phyloP scores from a whole-genome alignment of 306 rosid genomes.

The Vigna hirtella region DNA sequence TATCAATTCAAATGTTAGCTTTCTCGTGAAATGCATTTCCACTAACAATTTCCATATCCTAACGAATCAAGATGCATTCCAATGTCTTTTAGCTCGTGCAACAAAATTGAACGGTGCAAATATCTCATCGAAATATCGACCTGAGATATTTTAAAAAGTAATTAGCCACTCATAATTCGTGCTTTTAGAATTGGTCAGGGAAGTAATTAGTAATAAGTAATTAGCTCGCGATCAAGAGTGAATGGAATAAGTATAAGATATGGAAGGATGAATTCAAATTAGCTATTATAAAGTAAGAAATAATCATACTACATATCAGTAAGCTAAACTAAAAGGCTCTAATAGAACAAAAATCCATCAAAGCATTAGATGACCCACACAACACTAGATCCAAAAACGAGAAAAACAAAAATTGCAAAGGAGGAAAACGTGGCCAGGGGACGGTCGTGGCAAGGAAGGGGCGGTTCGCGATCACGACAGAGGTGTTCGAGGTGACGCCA shows the following conservation, averaged over 20 bases:
- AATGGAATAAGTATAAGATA: constrained; percentile 42
- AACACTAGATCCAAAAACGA: constrained; percentile 43
- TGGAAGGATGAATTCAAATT: constrained; percentile 32
- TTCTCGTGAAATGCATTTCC: constrained; percentile 16
- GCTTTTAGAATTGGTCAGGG: neutral
- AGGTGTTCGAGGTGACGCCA: too few species aligned
- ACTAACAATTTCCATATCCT: constrained; percentile 6
- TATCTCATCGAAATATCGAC: neutral
- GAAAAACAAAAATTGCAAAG: constrained; percentile 1
- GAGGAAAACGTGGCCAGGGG: too few species aligned
- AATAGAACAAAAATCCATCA: constrained; percentile 5
- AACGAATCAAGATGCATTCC: neutral
- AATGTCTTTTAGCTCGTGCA: constrained; percentile 18
- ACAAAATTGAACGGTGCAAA: constrained; percentile 10
- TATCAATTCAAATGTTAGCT: neutral
- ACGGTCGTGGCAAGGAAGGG: too few species aligned
- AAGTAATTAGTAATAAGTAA: neutral
- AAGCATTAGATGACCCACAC: constrained; percentile 39
- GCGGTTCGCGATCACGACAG: too few species aligned
- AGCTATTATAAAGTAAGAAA: constrained; percentile 20
- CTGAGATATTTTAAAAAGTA: neutral
- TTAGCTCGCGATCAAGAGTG: constrained; percentile 8
- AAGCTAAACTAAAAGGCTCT: constrained; percentile 16
- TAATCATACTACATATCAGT: constrained; percentile 13
- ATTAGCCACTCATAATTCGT: neutral